Evolutionary conservation across 257 asterid genomes (phyloP).

Genomic region (Rauvolfia tetraphylla): DNA sequence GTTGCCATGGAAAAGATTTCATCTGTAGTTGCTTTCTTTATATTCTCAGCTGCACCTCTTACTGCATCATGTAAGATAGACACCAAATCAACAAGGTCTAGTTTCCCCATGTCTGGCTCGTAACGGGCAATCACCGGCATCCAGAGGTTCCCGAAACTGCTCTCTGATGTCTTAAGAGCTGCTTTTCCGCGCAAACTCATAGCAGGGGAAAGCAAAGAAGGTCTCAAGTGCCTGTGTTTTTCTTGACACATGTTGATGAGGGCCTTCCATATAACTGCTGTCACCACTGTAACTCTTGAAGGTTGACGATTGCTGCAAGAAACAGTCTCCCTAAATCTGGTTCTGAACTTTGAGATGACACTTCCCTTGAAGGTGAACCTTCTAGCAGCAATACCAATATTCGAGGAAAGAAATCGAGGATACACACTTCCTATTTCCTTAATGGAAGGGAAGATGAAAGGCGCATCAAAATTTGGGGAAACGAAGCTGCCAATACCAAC

Average conservation of each 20-base stretch:
- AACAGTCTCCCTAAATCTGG: conserved; percentile 6
- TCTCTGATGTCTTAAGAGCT: conserved; percentile 2
- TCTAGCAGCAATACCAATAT: neutral
- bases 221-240: conserved; percentile 13
- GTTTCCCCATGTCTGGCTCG: neutral
- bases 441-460: conserved; percentile 15
- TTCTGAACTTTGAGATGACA: conserved; percentile 4
- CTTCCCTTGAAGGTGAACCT: conserved; percentile 5
- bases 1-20: neutral
- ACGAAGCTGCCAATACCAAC: neutral
- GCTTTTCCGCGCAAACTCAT: conserved; percentile 17
- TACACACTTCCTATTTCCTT: neutral
- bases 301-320: neutral
- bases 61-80: conserved; percentile 9
- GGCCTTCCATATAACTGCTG: conserved; percentile 28
- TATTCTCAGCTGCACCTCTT: neutral
- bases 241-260: conserved; percentile 9
- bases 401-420: neutral
- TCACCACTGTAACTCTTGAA: conserved; percentile 15
- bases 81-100: conserved; percentile 14
- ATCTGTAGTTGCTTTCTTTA: neutral
- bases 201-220: conserved; percentile 1
- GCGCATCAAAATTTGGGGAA: conserved; percentile 2
- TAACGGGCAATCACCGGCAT: neutral
- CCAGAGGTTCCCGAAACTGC: conserved; percentile 16